Conservation (phyloP, 306 rosid genomes). For the Cucurbita moschata region DNA sequence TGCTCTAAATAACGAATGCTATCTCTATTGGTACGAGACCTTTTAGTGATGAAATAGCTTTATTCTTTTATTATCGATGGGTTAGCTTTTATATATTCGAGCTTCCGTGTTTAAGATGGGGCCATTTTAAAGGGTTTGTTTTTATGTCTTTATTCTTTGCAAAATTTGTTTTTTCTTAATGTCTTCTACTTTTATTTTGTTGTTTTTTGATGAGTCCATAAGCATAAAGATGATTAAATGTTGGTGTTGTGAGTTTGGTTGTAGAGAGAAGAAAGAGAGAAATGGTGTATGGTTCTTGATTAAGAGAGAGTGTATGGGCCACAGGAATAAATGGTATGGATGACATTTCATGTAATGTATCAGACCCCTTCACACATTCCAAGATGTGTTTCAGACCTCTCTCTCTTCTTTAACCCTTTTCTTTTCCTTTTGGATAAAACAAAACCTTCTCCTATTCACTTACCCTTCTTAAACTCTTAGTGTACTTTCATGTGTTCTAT, state of each 20-base stretch:
- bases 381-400: slow-evolving; percentile 21
- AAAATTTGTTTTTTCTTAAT: no score
- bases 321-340: slow-evolving; percentile 42
- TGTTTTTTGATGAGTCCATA: not conserved
- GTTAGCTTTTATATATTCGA: slow-evolving; percentile 25
- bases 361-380: slow-evolving; percentile 33
- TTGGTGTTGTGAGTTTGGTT: no score
- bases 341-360: slow-evolving; percentile 23
- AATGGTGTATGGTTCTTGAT: not conserved
- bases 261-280: not conserved
- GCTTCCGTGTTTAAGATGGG: not conserved
- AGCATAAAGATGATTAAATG: no score
- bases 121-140: not conserved
- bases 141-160: not conserved
- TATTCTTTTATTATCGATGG: slow-evolving; percentile 53
- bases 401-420: not conserved
- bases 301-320: slow-evolving; percentile 32
- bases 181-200: not conserved
- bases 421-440: not conserved
- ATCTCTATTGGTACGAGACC: no score
- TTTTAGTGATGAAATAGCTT: slow-evolving; percentile 12
- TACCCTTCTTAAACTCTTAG: no score
- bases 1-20: no score
- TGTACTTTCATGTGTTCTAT: no score
- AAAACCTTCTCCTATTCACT: not conserved